Evolutionary conservation across 345 rosid species (phyloP).

Genomic region (Camelina neglecta): DNA sequence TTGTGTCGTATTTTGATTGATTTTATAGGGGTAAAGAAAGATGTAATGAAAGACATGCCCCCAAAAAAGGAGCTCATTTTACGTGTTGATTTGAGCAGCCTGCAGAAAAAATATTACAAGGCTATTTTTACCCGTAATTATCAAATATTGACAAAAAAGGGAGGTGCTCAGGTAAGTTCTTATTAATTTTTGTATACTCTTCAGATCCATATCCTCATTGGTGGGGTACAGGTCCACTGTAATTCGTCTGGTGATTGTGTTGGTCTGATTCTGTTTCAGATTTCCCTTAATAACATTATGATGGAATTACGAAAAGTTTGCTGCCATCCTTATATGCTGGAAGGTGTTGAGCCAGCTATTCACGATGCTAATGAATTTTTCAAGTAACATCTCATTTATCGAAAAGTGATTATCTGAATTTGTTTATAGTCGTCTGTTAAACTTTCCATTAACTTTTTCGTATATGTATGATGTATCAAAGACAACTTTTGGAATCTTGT

Average conservation of each 20-base stretch:
- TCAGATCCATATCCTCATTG: constrained; percentile 23
- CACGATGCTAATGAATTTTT: constrained; percentile 69
- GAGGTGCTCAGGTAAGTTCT: constrained; percentile 86
- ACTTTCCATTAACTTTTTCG: constrained; percentile 27
- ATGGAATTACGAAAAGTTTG: constrained; percentile 99
- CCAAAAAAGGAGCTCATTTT: constrained; percentile 98
- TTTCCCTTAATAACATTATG: constrained; percentile 94
- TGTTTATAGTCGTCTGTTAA: constrained; percentile 14
- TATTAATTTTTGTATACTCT: not conserved
- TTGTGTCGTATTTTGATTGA: constrained; percentile 39
- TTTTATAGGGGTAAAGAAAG: constrained; percentile 93
- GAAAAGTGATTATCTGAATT: not conserved
- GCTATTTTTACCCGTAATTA: constrained; percentile 97
- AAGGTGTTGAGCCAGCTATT: constrained; percentile 89
- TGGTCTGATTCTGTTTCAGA: constrained; percentile 54
- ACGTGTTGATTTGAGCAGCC: constrained; percentile 89
- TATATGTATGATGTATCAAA: constrained; percentile 41
- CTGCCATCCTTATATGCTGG: constrained; percentile 97
- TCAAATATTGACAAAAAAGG: constrained; percentile 84
- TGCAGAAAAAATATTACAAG: constrained; percentile 98
- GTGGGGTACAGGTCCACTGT: constrained; percentile 24
- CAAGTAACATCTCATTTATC: constrained; percentile 59
- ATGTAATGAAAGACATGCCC: constrained; percentile 98
- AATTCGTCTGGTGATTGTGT: constrained; percentile 29
- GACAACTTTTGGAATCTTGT: constrained; percentile 84